Evolutionary conservation across 169 alveolate genomes (phyloP), one percentile per base, ranked within the genome.

Genomic region (Cryptosporidium sp.): DNA sequence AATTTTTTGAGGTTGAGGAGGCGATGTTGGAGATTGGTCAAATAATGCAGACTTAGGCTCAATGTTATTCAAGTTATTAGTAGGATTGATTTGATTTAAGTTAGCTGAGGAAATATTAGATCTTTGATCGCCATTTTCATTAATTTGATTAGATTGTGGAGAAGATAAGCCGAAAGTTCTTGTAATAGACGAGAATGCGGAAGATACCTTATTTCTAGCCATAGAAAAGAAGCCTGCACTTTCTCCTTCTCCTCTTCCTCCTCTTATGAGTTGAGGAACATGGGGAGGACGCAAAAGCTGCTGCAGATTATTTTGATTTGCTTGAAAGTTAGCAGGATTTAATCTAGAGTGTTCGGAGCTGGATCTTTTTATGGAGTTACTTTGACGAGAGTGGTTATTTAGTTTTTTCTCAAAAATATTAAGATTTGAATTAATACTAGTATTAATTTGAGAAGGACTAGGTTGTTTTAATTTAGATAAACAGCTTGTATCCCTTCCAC

Each of bases 181-280:
- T 39, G 89, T 65, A 8, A 80, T 42, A n/a, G 89, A 80, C 62
- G 89, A 31, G 12, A 80, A 44, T 61, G 89, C 89, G 23, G 89
- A 80, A 65, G 73, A 62, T 6, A 80, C 89, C 18, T 61, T 80
- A 44, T 65, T 80, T 80, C 75, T 80, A 12, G 89, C 89, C 51
- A 42, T 26, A 6, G 89, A 62, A 45, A 80, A 80, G 72, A 80
- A 42, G 8, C 75, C 68, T 1, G 44, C 44, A 31, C 39, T 52
- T 62, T 26, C 60, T 7, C 23, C 33, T 31, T 2, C 35, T 31
- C 23, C 68, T 62, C 33, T 39, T 7, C 23, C 33, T 2, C 48
- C 48, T 33, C 31, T n/a, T 31, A 51, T 33, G 26, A 21, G 3
- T 65, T 65, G 44, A 29, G 72, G 51, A 52, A 5, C 53, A 21